Evolutionary conservation across 768 basidiomycete species (phyloP).

Genomic region (Boletellus ananas): DNA sequence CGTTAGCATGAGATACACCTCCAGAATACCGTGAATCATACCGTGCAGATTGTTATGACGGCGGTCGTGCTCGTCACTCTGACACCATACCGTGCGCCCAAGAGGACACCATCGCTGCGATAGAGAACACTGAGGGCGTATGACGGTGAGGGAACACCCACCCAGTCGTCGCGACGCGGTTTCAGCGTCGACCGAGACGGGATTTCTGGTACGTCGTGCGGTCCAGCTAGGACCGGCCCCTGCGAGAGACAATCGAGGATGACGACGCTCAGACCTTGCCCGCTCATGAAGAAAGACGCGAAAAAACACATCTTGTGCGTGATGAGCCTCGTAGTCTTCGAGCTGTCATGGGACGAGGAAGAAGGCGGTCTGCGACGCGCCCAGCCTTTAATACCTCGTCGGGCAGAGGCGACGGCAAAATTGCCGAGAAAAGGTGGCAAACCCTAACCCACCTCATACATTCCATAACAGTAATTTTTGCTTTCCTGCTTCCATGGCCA

Average conservation of each 20-base stretch:
- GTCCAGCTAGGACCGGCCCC: conserved; percentile 14
- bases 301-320: conserved; percentile 10
- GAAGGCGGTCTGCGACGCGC: too few species aligned
- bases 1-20: neutral
- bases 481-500: conserved; percentile 13
- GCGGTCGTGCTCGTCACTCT: too few species aligned
- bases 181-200: conserved; percentile 10
- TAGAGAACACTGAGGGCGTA: conserved; percentile 3
- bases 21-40: neutral
- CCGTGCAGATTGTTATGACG: too few species aligned
- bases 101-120: conserved; percentile 3
- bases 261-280: conserved; percentile 25
- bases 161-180: conserved; percentile 16
- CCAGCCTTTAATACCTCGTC: too few species aligned
- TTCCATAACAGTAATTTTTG: too few species aligned
- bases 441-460: neutral
- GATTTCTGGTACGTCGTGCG: conserved; percentile 17
- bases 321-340: conserved; percentile 17
- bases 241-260: conserved; percentile 19
- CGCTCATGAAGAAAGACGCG: conserved; percentile 20
- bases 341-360: conserved; percentile 9
- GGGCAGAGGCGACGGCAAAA: neutral
- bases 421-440: neutral
- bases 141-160: neutral
- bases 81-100: neutral